phyloP scores from a whole-genome alignment of 2,329 filamentous ascomycete species.

The Rhynchosporium agropyri region DNA sequence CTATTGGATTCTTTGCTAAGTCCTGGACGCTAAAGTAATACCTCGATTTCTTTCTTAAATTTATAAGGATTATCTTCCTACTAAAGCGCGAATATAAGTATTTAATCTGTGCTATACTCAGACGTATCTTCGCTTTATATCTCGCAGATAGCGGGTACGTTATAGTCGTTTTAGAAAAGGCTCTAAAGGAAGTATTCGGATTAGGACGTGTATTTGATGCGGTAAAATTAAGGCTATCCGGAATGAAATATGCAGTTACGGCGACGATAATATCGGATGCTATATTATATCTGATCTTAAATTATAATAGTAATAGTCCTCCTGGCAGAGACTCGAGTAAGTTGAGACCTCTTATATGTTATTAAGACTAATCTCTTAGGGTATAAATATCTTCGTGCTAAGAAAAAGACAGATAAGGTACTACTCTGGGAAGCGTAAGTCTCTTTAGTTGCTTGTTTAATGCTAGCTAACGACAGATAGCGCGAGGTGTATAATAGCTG shows the following conservation, averaged over 20 bases:
- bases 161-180: slow-evolving; percentile 25
- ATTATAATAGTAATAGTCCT: slow-evolving; percentile 33
- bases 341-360: slow-evolving; percentile 20
- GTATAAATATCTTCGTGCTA: slow-evolving; percentile 31
- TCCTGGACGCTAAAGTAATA: slow-evolving; percentile 25
- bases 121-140: slow-evolving; percentile 25
- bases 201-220: slow-evolving; percentile 26
- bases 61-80: slow-evolving; percentile 27
- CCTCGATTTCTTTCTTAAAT: slow-evolving; percentile 28
- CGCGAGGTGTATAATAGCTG: slow-evolving; percentile 31
- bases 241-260: slow-evolving; percentile 34
- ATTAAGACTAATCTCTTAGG: slow-evolving; percentile 27
- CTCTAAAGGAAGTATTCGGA: slow-evolving; percentile 29
- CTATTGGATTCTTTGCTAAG: slow-evolving; percentile 29
- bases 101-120: slow-evolving; percentile 25
- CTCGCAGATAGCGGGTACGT: slow-evolving; percentile 32
- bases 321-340: slow-evolving; percentile 28
- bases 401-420: slow-evolving; percentile 25
- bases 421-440: slow-evolving; percentile 36
- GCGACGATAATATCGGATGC: slow-evolving; percentile 33
- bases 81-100: slow-evolving; percentile 8
- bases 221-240: slow-evolving; percentile 21
- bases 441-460: neutral
- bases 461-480: slow-evolving; percentile 24
- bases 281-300: slow-evolving; percentile 33